Percentiles rank a stretch among this genome's conserved stretches.
phyloP scores from a whole-genome alignment of 176 grass and related monocot species.

The Areca catechu region DNA sequence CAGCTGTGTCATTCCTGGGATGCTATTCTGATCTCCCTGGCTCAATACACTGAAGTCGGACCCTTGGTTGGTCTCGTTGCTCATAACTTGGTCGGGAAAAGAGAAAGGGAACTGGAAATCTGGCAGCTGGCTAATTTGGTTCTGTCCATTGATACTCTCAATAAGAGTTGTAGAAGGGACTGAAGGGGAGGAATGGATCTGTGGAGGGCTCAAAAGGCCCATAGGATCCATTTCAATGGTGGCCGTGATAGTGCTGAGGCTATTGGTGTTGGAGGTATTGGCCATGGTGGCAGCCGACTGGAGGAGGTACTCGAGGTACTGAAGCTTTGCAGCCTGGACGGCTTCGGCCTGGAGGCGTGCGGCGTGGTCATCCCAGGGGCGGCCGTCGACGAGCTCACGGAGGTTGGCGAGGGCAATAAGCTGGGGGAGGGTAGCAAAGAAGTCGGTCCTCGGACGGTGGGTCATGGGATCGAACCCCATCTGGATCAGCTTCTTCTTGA shows the following conservation, averaged over 20 bases:
- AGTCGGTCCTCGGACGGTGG: slow-evolving; percentile 74
- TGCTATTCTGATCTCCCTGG: slow-evolving; percentile 25
- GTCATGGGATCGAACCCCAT: slow-evolving; percentile 99
- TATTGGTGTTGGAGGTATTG: no score
- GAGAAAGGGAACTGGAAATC: slow-evolving; percentile 47
- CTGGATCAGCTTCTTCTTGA: slow-evolving; percentile 97
- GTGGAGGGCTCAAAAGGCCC: slow-evolving; percentile 41
- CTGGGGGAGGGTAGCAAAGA: slow-evolving; percentile 78
- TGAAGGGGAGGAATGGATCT: slow-evolving; percentile 49
- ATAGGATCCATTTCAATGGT: slow-evolving; percentile 51
- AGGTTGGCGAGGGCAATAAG: slow-evolving; percentile 73
- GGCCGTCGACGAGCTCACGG: slow-evolving; percentile 60
- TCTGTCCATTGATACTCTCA: slow-evolving; percentile 8
- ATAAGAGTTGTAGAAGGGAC: slow-evolving; percentile 35
- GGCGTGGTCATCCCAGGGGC: slow-evolving; percentile 48
- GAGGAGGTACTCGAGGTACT: slow-evolving; percentile 51
- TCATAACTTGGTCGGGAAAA: slow-evolving; percentile 39
- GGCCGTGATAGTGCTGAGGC: slow-evolving; percentile 14
- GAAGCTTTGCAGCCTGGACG: slow-evolving; percentile 48
- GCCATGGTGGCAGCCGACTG: slow-evolving; percentile 27
- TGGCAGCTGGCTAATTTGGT: slow-evolving; percentile 32
- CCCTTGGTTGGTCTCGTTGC: slow-evolving; percentile 26
- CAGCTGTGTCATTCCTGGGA: slow-evolving; percentile 33
- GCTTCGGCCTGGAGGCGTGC: slow-evolving; percentile 46
- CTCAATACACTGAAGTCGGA: slow-evolving; percentile 19